Percentiles rank a stretch among this genome's conserved stretches.
Conservation (phyloP, 2,329 filamentous ascomycete species). For the Talaromyces sp. region DNA sequence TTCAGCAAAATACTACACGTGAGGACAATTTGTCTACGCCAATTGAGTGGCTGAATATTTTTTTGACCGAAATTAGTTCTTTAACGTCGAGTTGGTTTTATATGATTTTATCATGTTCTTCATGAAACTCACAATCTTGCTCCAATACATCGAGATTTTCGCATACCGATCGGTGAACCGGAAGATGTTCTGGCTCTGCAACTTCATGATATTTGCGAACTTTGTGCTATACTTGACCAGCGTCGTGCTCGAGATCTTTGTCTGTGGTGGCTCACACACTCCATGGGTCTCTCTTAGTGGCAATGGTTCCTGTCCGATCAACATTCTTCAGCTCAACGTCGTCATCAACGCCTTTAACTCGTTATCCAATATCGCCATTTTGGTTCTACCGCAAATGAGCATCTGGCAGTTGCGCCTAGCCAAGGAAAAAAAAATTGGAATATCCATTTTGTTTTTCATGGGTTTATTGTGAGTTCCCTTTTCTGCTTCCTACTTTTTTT, state of each 20-base stretch:
- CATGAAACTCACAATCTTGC: constrained; percentile 1
- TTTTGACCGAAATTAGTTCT: neutral
- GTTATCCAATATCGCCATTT: neutral
- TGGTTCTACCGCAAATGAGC: constrained; percentile 2
- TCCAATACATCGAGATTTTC: constrained; percentile 3
- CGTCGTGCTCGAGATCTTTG: neutral
- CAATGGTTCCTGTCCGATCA: neutral
- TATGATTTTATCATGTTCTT: neutral
- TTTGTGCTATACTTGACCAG: neutral
- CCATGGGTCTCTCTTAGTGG: neutral
- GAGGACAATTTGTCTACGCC: neutral
- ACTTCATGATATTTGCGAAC: neutral
- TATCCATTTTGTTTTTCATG: constrained; percentile 1
- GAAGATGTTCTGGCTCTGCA: neutral
- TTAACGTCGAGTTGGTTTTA: neutral
- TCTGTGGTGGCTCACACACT: neutral
- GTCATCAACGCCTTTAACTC: neutral
- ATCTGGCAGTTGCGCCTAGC: constrained; percentile 1
- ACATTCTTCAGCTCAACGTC: neutral
- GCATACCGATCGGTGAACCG: neutral
- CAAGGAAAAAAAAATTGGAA: neutral
- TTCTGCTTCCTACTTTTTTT: neutral
- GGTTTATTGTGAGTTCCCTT: neutral
- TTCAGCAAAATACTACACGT: neutral
- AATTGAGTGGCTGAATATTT: neutral